phyloP scores from a whole-genome alignment of 2,329 filamentous ascomycete genomes.

The Ramularia collo-cygni region DNA sequence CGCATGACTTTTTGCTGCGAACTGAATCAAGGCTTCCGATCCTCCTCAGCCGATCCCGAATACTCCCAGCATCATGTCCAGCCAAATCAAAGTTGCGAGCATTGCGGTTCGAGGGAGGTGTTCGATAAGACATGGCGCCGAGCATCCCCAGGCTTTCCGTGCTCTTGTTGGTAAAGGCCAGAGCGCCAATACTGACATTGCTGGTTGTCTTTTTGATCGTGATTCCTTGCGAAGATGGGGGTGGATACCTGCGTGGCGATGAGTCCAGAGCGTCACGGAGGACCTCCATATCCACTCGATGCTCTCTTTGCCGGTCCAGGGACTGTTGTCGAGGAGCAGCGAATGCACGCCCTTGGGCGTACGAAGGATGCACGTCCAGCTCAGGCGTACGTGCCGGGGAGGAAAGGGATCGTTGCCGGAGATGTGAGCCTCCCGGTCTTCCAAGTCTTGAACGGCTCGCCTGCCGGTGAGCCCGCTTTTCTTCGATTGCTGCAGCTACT shows the following conservation, averaged over 20 bases:
- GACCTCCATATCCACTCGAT: slow-evolving; percentile 36
- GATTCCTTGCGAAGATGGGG: slow-evolving; percentile 11
- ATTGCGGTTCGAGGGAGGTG: slow-evolving; percentile 14
- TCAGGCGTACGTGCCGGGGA: slow-evolving; percentile 18
- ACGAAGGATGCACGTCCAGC: slow-evolving; percentile 32
- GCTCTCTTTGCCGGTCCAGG: slow-evolving; percentile 39
- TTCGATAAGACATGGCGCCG: slow-evolving; percentile 21
- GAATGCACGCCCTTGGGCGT: slow-evolving; percentile 46
- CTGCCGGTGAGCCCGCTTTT: slow-evolving; percentile 33
- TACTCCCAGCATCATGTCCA: slow-evolving; percentile 7
- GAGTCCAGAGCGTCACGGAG: slow-evolving; percentile 36
- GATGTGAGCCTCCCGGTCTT: slow-evolving; percentile 5
- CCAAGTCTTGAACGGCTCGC: slow-evolving; percentile 8
- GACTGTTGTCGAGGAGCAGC: slow-evolving; percentile 46
- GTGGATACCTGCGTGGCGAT: slow-evolving; percentile 39
- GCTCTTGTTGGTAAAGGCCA: slow-evolving; percentile 16
- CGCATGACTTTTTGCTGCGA: slow-evolving; percentile 15
- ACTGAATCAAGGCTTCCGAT: slow-evolving; percentile 26
- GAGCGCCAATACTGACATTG: slow-evolving; percentile 19
- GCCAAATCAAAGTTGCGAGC: neutral
- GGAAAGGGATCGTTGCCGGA: slow-evolving; percentile 22
- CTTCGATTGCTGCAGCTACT: slow-evolving; percentile 49
- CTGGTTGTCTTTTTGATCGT: slow-evolving; percentile 21
- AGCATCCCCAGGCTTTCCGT: slow-evolving; percentile 16
- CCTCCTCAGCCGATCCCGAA: slow-evolving; percentile 20